Evolutionary conservation across 495 filamentous ascomycete genomes (phyloP).

Genomic region (Aspergillus campestris): DNA sequence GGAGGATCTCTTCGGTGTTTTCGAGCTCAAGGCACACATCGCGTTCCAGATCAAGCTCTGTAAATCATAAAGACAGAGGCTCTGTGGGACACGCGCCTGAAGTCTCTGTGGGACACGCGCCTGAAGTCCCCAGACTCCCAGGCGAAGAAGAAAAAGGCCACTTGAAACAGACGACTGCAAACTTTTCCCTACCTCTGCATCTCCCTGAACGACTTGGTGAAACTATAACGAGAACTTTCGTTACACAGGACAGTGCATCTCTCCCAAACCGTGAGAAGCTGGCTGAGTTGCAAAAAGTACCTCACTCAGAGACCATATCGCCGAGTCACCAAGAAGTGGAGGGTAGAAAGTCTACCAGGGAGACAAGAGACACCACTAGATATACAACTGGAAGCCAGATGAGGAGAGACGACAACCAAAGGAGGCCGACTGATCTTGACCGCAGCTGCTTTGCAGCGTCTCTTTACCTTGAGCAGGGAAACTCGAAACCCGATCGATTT

Average conservation of each 20-base stretch:
- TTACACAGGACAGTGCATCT: constrained; percentile 19
- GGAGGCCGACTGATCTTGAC: constrained; percentile 17
- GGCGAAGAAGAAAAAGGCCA: constrained; percentile 8
- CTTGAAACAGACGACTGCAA: constrained; percentile 1
- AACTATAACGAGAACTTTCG: constrained; percentile 27
- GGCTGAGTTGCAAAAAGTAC: constrained; percentile 1
- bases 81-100: not conserved
- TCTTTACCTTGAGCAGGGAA: constrained; percentile 15
- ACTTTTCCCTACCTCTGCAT: constrained; percentile 12
- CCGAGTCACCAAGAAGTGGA: not conserved
- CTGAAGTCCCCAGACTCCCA: too few species aligned
- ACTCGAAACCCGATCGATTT: not conserved
- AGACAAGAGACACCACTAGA: too few species aligned
- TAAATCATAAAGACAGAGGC: constrained; percentile 11
- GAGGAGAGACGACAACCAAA: not conserved
- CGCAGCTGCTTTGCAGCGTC: constrained; percentile 22
- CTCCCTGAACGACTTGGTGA: constrained; percentile 27
- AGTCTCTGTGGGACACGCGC: not conserved
- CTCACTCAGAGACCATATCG: constrained; percentile 11
- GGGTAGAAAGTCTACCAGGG: too few species aligned
- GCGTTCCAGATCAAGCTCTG: constrained; percentile 23
- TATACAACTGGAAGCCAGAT: too few species aligned
- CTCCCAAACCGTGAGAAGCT: constrained; percentile 12
- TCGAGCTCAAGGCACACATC: constrained; percentile 25
- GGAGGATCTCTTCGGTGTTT: constrained; percentile 25